phyloP scores from a whole-genome alignment of 2,329 filamentous ascomycete species.

The Blastomyces emzantsi region DNA sequence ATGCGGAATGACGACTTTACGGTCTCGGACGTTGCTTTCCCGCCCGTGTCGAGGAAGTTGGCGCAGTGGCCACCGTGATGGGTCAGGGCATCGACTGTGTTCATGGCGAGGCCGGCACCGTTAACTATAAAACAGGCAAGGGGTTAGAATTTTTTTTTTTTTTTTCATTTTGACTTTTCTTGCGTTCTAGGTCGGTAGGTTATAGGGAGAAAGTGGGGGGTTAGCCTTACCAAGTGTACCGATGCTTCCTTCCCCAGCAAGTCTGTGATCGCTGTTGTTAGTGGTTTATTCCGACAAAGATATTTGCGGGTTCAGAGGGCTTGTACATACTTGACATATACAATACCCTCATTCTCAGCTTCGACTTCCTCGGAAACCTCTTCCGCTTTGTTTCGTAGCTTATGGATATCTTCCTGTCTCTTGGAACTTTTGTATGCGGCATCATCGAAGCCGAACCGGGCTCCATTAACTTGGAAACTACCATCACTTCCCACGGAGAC shows the following conservation, averaged over 20 bases:
- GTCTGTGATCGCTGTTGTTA: conserved; percentile 22
- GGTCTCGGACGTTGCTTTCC: conserved; percentile 74
- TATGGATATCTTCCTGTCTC: conserved; percentile 54
- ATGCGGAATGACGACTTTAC: conserved; percentile 69
- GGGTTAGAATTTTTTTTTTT: background rate
- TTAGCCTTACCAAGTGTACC: conserved; percentile 53
- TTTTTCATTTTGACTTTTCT: background rate
- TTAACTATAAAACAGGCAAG: conserved; percentile 49
- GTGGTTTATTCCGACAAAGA: background rate
- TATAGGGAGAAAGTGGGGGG: background rate
- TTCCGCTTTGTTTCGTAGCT: conserved; percentile 43
- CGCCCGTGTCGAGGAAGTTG: conserved; percentile 85
- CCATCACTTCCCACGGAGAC: conserved; percentile 37
- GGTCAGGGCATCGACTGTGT: conserved; percentile 71
- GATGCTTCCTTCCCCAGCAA: conserved; percentile 51
- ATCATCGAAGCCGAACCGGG: conserved; percentile 60
- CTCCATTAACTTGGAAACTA: conserved; percentile 43
- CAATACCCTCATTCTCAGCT: conserved; percentile 62
- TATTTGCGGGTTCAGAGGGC: background rate
- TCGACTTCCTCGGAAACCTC: conserved; percentile 51
- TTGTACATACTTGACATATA: conserved; percentile 56
- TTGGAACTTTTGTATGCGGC: conserved; percentile 54
- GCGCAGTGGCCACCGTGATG: conserved; percentile 59
- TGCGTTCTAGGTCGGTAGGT: too few species aligned
- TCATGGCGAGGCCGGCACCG: conserved; percentile 83